Conservation (phyloP, 495 filamentous ascomycete genomes). For the Monascus purpureus region DNA sequence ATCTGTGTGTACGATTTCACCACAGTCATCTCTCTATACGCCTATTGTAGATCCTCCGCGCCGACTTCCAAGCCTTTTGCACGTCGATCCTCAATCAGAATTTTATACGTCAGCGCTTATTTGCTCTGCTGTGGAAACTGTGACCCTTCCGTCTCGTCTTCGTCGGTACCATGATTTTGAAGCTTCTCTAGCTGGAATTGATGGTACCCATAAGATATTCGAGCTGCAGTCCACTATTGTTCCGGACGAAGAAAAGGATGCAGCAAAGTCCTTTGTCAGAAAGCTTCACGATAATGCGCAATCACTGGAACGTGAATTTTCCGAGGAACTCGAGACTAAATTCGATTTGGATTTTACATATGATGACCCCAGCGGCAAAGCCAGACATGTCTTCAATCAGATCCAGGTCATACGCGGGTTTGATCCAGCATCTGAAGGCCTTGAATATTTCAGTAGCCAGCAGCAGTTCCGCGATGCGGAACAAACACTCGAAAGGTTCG, state of each 20-base stretch:
- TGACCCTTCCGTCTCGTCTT: conserved; percentile 63
- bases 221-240: conserved; percentile 47
- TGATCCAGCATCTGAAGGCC: conserved; percentile 22
- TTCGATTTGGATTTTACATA: conserved; percentile 49
- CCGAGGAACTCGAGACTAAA: conserved; percentile 13
- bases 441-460: conserved; percentile 20
- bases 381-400: conserved; percentile 50
- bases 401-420: conserved; percentile 30
- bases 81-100: conserved; percentile 47
- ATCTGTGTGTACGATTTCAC: conserved; percentile 49
- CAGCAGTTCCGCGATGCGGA: conserved; percentile 23
- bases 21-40: conserved; percentile 62
- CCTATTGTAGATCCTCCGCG: conserved; percentile 53
- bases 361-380: conserved; percentile 20
- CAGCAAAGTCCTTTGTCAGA: conserved; percentile 1
- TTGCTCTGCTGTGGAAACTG: conserved; percentile 63
- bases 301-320: too few species aligned
- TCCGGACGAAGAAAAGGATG: conserved; percentile 5
- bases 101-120: conserved; percentile 79
- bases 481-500: conserved; percentile 49
- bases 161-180: conserved; percentile 48
- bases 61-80: conserved; percentile 43
- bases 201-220: conserved; percentile 66
- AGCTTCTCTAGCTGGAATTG: conserved; percentile 54
- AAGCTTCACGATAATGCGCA: not conserved